Percentiles rank a stretch among this genome's conserved stretches.
These are phyloP conservation scores for Talaromyces sp. DNA, from an alignment of 2,329 filamentous ascomycete genomes.

Conservation along the genomic window DNA sequence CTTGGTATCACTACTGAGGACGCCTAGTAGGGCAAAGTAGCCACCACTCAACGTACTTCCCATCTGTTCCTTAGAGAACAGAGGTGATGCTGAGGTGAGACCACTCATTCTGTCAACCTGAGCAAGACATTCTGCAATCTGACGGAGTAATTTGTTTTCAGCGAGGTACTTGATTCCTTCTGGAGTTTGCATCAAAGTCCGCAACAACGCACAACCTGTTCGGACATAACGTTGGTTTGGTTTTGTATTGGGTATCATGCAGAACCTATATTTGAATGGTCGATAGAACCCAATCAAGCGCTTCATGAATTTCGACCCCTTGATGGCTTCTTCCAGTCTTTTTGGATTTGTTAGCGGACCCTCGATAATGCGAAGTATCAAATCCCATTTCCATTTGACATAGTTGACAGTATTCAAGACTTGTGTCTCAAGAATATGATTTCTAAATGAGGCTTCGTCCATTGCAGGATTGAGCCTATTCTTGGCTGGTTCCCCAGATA, in stretches of 20 bases:
- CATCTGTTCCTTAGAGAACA: slow-evolving; percentile 84
- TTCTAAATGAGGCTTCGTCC: slow-evolving; percentile 62
- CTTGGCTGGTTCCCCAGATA: slow-evolving; percentile 42
- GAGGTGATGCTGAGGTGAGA: slow-evolving; percentile 68
- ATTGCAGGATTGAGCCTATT: slow-evolving; percentile 60
- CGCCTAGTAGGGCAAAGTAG: slow-evolving; percentile 89
- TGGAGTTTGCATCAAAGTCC: slow-evolving; percentile 76
- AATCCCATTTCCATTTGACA: slow-evolving; percentile 95
- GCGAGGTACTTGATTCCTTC: slow-evolving; percentile 82
- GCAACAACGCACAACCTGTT: slow-evolving; percentile 82
- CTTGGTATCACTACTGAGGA: slow-evolving; percentile 74
- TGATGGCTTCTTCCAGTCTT: slow-evolving; percentile 87
- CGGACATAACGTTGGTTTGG: slow-evolving; percentile 92
- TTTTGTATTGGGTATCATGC: slow-evolving; percentile 82
- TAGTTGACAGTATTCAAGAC: slow-evolving; percentile 88
- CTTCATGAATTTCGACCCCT: slow-evolving; percentile 94
- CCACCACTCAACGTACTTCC: slow-evolving; percentile 84
- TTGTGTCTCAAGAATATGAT: slow-evolving; percentile 66
- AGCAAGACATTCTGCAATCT: slow-evolving; percentile 91
- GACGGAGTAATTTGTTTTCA: slow-evolving; percentile 88
- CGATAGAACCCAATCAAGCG: slow-evolving; percentile 90
- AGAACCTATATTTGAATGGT: slow-evolving; percentile 95
- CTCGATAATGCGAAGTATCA: slow-evolving; percentile 86
- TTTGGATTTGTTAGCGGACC: slow-evolving; percentile 89
- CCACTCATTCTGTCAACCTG: slow-evolving; percentile 83